phyloP scores from a whole-genome alignment of 2,329 filamentous ascomycete species.

The Chaetomium globosum region DNA sequence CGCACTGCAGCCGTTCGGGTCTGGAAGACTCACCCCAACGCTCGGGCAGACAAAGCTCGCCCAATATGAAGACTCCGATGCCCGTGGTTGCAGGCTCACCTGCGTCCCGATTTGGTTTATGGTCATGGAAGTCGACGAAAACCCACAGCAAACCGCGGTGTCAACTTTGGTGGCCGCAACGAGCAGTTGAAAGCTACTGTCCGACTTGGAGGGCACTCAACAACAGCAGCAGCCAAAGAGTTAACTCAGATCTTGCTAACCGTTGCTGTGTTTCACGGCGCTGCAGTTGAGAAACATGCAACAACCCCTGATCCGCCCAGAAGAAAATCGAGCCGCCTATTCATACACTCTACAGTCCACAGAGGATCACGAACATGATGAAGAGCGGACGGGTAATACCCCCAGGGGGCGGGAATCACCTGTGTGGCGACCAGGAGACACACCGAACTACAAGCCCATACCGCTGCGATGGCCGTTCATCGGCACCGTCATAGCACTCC shows the following conservation, averaged over 20 bases:
- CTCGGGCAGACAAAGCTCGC: constrained; percentile 18
- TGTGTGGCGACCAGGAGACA: constrained; percentile 18
- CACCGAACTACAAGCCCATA: constrained; percentile 41
- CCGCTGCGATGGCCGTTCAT: constrained; percentile 44
- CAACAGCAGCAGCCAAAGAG: background rate
- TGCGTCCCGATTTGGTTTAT: constrained; percentile 21
- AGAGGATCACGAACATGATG: constrained; percentile 38
- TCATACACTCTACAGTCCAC: constrained; percentile 41
- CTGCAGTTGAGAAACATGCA: constrained; percentile 27
- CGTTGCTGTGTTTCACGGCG: background rate
- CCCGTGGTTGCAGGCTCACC: constrained; percentile 15
- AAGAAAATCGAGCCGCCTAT: constrained; percentile 35
- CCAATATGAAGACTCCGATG: constrained; percentile 29
- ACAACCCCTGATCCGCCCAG: constrained; percentile 23
- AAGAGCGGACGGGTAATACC: constrained; percentile 25
- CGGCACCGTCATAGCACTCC: constrained; percentile 33
- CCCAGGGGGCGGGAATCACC: constrained; percentile 7
- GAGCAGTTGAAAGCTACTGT: background rate
- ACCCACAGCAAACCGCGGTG: background rate
- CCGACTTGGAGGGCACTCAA: background rate
- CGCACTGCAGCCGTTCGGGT: constrained; percentile 34
- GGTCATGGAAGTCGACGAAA: background rate
- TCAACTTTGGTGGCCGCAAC: background rate
- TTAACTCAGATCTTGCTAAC: background rate
- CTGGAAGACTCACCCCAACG: constrained; percentile 10